Evolutionary conservation across 768 basidiomycete species (phyloP).

Genomic region (Rhodotorula sphaerocarpa): DNA sequence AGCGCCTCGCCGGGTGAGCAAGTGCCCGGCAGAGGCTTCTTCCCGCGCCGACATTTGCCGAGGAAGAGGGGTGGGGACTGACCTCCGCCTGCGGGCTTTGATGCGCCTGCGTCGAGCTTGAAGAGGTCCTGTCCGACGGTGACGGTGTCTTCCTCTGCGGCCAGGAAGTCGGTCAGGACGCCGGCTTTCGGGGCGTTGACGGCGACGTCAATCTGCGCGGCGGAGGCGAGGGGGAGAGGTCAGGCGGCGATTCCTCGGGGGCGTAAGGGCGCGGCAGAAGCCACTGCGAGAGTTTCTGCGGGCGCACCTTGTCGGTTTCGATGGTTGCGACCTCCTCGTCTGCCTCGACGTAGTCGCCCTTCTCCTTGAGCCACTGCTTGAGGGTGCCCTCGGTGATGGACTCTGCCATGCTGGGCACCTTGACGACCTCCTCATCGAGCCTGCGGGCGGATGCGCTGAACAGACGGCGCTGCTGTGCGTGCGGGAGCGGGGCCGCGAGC

Average conservation of each 20-base stretch:
- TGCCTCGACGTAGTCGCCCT: constrained; percentile 76
- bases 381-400: constrained; percentile 96
- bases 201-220: constrained; percentile 78
- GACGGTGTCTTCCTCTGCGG: constrained; percentile 87
- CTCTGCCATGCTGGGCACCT: constrained; percentile 51
- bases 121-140: constrained; percentile 90
- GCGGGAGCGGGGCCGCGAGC: no score
- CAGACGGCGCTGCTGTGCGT: not conserved
- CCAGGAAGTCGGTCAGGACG: constrained; percentile 75
- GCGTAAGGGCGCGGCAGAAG: no score
- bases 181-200: constrained; percentile 88
- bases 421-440: constrained; percentile 19
- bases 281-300: not conserved
- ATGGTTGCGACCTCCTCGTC: constrained; percentile 98
- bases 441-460: not conserved
- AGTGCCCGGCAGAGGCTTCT: no score
- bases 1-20: no score
- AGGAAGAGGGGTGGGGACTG: constrained; percentile 36
- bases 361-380: constrained; percentile 86
- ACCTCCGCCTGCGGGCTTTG: constrained; percentile 50
- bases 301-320: constrained; percentile 89
- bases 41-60: not conserved
- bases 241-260: no score
- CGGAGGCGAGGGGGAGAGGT: no score
- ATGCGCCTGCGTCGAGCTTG: constrained; percentile 69